Evolutionary conservation across 2,329 filamentous ascomycete species (phyloP), one percentile per base, ranked within the genome.

Genomic region (Colletotrichum kahawae): DNA sequence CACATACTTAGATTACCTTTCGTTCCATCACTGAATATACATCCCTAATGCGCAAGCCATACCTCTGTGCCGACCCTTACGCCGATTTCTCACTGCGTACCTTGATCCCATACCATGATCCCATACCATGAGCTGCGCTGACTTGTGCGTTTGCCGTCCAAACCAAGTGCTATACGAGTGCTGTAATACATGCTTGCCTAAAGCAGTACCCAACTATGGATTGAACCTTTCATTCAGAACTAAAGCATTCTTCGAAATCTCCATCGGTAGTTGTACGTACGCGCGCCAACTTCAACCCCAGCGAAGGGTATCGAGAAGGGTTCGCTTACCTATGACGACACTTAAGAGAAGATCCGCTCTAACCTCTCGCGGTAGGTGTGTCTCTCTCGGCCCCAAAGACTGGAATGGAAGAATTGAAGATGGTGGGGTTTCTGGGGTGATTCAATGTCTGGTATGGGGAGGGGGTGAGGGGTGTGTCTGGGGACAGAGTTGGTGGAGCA

Each of bases 1-100:
- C 33, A 66, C 59, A 56, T 64, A 64, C 57, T 70, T 64, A 75
- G 63, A 64, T 67, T 59, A 73, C 29, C 24, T 31, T 59, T 60
- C 18, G 56, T 48, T 72, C 63, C 43, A 31, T 62, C n/a, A 57
- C 21, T 64, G 27, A 75, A 73, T 48, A 70, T 21, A 70, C 43
- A 74, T 70, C 18, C 16, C 48, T 70, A 73, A 48, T 63, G 43
- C 43, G 43, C 43, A 51, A 51, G 43, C 43, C 57, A 24, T 64
- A 16, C 60, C 29, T n/a, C 3, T 48, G 38, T n/a, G 38, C n/a
- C 38, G 38, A 43, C 8, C 36, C 36, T 10, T 18, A 18, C 18
- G 18, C 36, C 18, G 36, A 27, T 27, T 27, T 27, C 24, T 27
- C 56, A 31, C 56, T 14, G 21, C 21, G 18, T 5, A 43, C 12